Base-by-base conservation (phyloP, 2,329 filamentous ascomycete species). In the Fusarium sp. region DNA sequence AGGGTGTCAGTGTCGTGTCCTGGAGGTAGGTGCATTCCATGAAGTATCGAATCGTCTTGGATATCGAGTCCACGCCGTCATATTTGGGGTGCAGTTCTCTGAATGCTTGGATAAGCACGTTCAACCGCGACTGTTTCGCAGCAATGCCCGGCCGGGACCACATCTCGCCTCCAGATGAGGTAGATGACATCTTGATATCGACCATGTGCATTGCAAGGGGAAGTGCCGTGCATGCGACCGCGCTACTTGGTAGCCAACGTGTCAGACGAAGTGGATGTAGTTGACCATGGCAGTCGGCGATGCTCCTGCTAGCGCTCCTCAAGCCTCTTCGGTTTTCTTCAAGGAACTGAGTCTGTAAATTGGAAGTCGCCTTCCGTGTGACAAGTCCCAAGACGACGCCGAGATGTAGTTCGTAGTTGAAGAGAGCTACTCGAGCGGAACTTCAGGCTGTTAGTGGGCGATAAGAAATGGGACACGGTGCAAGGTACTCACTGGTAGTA, bases 191-290 rank as follows among this genome's bases (percentile, higher is more conserved):
- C 9, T 70, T 74, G 1, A 74, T 69, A 1, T 74, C 74, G 0
- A 76, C 57, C 63, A 76, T 73, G 4, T 76, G 74, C 57, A 76
- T 65, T 0, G 74, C 74, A 1, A 76, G 58, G 0, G 74, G 74
- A 0, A 76, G 74, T 1, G 74, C 72, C 7, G 67, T 75, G 17
- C 74, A 76, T 9, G 66, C 74, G 2, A 76, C 74, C 0, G 72
- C 74, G 12, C 74, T 76, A 12, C 74, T 75, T 0, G 74, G 74
- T n/a, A 76, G 20, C 71, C 70, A 76, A 2, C 67, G 65, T 0
- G 74, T 64, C 0, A 76, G 17, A 2, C 67, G 63, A 1, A 65
- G 69, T 15, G 69, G 69, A 0, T 70, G 69, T 8, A 75, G 38
- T 35, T 66, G 58, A 2, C 69, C 65, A 3, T 72, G 63, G 20